Base-by-base conservation (phyloP, 225 moss, liverwort and hornwort genomes). In the Polytrichum commune region DNA sequence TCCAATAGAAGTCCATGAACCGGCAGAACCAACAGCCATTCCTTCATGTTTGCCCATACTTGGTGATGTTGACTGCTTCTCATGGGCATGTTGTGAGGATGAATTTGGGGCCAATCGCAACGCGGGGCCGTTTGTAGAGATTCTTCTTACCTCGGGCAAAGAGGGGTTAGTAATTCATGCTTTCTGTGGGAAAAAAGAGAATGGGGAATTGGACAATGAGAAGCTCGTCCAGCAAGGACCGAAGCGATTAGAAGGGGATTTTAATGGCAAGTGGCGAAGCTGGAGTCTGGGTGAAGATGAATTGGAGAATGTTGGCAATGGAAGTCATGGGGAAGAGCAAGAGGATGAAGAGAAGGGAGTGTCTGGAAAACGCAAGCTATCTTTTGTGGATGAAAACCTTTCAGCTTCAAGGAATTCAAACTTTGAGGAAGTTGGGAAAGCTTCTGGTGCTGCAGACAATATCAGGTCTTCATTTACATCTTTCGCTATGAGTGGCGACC, bases 81-180 rank as follows among this genome's bases (percentile, higher is more conserved):
- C 85, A 25, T 92, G 91, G 91, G 87, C 76, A 19, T 79, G 77
- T 29, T 71, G 74, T 58, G 85, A 79, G 58, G 91, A 92, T 70
- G 89, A 85, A 13, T 81, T 78, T 70, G 88, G 80, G 55, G 82
- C 81, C 2, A 80, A 82, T 53, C 74, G 74, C 32, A 64, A 71
- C 13, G 53, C 18, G 13, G 91, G 89, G 19, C 75, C 67, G 62
- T 92, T 92, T 71, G 83, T 76, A 81, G 89, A 92, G 72, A 63
- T 92, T 65, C 85, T 92, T 68, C 67, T 92, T 61, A 83, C 84
- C 28, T 84, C 77, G 65, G 80, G 82, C 57, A 46, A 78, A 58
- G 86, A 87, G 66, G 91, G 91, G 7, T 73, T 92, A 19, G 74
- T 83, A 8, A 72, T 92, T 75, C 86, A 92, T 68, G 77, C 80